A percentile compares a stretch with the other conserved stretches of the same genome.
Conservation (phyloP, 805 yeast genomes). For the Metschnikowia picachoensis region DNA sequence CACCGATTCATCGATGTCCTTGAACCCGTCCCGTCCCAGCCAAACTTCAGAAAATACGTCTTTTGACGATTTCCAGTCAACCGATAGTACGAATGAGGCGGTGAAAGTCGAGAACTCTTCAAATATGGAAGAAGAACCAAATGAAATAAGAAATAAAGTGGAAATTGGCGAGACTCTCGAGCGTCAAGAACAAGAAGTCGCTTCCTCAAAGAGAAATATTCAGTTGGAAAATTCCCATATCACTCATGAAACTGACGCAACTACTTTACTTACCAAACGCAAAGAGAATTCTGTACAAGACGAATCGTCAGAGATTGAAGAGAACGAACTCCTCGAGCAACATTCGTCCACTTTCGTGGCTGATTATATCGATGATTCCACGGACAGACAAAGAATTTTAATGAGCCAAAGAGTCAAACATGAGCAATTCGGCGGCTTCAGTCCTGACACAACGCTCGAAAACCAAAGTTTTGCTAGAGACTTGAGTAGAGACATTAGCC, state of each 20-base stretch:
- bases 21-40: too few relatives aligned
- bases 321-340: not conserved
- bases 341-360: not conserved
- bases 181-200: too few relatives aligned
- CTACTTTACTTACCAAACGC: not conserved
- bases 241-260: not conserved
- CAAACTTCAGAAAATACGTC: too few relatives aligned
- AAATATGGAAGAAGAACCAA: too few relatives aligned
- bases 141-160: too few relatives aligned
- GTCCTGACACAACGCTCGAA: constrained; percentile 12
- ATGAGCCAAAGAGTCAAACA: not conserved
- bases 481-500: constrained; percentile 9
- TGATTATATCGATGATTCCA: constrained; percentile 4
- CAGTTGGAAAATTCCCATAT: too few relatives aligned
- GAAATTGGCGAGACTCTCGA: too few relatives aligned
- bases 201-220: too few relatives aligned
- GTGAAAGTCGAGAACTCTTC: too few relatives aligned
- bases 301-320: not conserved
- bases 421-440: constrained; percentile 7
- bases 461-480: constrained; percentile 5
- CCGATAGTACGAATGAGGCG: too few relatives aligned
- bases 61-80: too few relatives aligned
- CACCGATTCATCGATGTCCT: too few relatives aligned
- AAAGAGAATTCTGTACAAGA: not conserved
- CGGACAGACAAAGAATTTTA: not conserved